Base-by-base conservation (phyloP, 2,329 filamentous ascomycete genomes). In the Cercospora berteroae region DNA sequence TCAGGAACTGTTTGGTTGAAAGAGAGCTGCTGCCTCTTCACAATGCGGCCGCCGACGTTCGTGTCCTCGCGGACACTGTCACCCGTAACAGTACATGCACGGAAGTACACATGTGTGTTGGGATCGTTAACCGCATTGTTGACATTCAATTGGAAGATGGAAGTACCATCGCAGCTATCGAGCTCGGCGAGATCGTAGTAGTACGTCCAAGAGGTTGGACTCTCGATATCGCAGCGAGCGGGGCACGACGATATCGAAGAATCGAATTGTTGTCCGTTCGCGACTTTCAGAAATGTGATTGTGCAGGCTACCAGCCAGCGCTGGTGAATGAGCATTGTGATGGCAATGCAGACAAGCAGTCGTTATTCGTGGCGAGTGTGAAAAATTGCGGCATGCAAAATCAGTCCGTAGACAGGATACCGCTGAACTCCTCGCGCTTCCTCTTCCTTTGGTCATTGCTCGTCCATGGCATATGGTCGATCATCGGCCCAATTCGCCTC, bases 41-140 rank as follows among this genome's bases (percentile, higher is more conserved):
- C n/a, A 12, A 58, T 58, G 27, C 55, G 55, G 8, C 27, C 31
- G 57, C 36, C 58, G 8, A 52, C 50, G 9, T 44, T 10, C 6
- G 29, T 52, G 23, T 27, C 29, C 23, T 25, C 52, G 39, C 27
- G 59, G 18, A 67, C 36, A 29, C 42, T 52, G 10, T 60, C 65
- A n/a, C 66, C 63, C 4, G 44, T 29, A 61, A 63, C 62, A 25
- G 66, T 65, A 25, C 65, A 67, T 16, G 65, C 65, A 18, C 65
- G 60, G 48, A 33, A 64, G 59, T 64, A 64, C 6, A 64, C 23
- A 29, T 64, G 31, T 13, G 65, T 61, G 5, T 42, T 63, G 27
- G 60, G 33, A 33, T 67, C 60, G 42, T 59, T 39, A n/a, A 67
- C 52, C 16, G 50, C n/a, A 36, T 67, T 67, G 61, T 67, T 60